Base-by-base conservation (phyloP, 179 eudicot species). In the Actinidia polygama region DNA sequence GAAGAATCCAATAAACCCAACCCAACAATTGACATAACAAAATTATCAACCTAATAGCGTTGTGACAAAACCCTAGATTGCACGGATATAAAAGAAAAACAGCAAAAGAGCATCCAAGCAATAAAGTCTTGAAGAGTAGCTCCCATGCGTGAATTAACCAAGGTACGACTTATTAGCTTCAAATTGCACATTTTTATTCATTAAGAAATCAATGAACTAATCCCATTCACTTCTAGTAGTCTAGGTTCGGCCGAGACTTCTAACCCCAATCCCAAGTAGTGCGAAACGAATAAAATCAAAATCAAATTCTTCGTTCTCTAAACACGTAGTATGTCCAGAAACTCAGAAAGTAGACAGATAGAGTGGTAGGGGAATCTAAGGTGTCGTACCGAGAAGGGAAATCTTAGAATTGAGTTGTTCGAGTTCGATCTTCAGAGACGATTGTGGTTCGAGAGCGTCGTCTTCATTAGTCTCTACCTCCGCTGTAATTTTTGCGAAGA, bases 391-490 rank as follows among this genome's bases (percentile, higher is more conserved):
- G 24, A 92, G 85, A 73, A 83, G 81, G 40, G 89, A 87, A 85
- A 91, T 86, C 92, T 88, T 88, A 23, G 92, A 91, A 74, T 87
- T 85, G 64, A 91, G 95, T 55, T 86, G 92, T 47, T 91, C 88
- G 19, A 92, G 87, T 86, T 91, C 88, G 79, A 86, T 80, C 82
- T 75, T 84, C n/a, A 80, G 84, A 62, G 88, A 36, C n/a, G 90
- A 85, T 73, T 79, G 80, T 6, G 64, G 61, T 30, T 66, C 30
- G 49, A 84, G 75, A 79, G 73, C 82, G 9, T 51, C 46, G 55
- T 72, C 87, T 50, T 79, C 81, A 1, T 21, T 63, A 81, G 78
- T 73, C 68, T 0, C 82, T 4, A 55, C 63, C 51, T 30, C 67
- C n/a, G 76, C 77, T 36, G 76, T 40, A 15, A 26, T 21, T 7